Base-by-base conservation (phyloP, 2,329 filamentous ascomycete species). In the Alternaria sp. region DNA sequence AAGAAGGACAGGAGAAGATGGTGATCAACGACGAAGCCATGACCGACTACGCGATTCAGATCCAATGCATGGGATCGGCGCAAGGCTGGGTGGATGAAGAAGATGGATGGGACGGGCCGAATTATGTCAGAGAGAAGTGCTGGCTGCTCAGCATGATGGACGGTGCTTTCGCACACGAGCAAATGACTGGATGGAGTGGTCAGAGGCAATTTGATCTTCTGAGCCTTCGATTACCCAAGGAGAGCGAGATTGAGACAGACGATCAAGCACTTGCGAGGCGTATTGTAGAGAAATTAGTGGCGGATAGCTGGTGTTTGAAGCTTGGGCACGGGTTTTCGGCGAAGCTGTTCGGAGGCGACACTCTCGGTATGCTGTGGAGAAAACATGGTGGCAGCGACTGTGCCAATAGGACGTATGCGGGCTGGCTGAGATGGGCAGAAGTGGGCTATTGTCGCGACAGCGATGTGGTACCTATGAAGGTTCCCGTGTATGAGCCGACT, bases 41-140 rank as follows among this genome's bases (percentile, higher is more conserved):
- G 69, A 84, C 83, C 3, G 86, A 89, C 68, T 89, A 88, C 65
- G 87, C 87, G 59, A 84, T 85, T 44, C 86, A 89, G 64, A 86
- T 85, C 4, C 86, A 87, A 63, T 84, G 80, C 4, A 81, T 87
- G 65, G 82, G 80, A 7, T 76, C 85, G 74, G 86, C 84, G 1
- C 83, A 87, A 82, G 82, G 84, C 2, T 81, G 86, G 6, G 70
- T 87, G 0, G 86, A 88, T 63, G 77, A 82, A 4, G 82, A 84
- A 28, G 83, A 81, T 28, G 78, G 73, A 1, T 89, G 87, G 87
- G 75, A 88, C 69, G 86, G 87, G 1, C 86, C 87, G 0, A 73
- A 78, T 37, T 88, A 88, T 65, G 79, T 81, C 3, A 74, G 78
- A 3, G 71, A 86, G 57, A 70, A 71, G 51, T 69, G 66, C 23